These are phyloP conservation scores for Magnusiomyces sp. DNA, from an alignment of 1,139 yeast species.

Conservation along the genomic window DNA sequence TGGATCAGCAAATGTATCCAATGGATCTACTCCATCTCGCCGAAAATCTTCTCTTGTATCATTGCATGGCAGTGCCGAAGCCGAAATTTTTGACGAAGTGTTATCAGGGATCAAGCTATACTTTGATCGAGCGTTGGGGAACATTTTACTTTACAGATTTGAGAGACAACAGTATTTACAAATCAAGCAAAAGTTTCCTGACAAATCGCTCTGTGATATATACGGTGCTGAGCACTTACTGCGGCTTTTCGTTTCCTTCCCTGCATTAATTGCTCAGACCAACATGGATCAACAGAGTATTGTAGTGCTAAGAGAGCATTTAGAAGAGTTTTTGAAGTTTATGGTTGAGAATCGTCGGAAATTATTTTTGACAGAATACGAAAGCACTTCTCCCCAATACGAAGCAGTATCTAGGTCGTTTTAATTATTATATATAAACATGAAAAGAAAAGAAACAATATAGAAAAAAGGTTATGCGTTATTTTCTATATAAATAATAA, in stretches of 20 bases:
- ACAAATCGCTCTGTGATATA: conserved; percentile 36
- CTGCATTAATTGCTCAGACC: conserved; percentile 70
- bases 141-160: conserved; percentile 66
- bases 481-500: no score
- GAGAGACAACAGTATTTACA: conserved; percentile 77
- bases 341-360: conserved; percentile 40
- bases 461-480: no score
- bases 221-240: conserved; percentile 77
- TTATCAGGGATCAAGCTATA: conserved; percentile 62
- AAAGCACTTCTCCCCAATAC: conserved; percentile 55
- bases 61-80: conserved; percentile 33
- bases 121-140: conserved; percentile 67
- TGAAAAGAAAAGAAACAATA: no score
- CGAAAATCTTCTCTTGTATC: conserved; percentile 15
- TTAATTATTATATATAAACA: not conserved
- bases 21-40: conserved; percentile 17
- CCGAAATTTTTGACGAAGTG: conserved; percentile 58
- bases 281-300: conserved; percentile 74
- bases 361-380: conserved; percentile 41
- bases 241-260: conserved; percentile 65
- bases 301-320: conserved; percentile 44
- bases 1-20: conserved; percentile 5
- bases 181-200: conserved; percentile 36
- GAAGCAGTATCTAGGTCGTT: conserved; percentile 37
- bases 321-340: conserved; percentile 46